Percentiles rank a stretch among this genome's conserved stretches.
Conservation (phyloP, 2,329 filamentous ascomycete species). For the Botrytis byssoidea region DNA sequence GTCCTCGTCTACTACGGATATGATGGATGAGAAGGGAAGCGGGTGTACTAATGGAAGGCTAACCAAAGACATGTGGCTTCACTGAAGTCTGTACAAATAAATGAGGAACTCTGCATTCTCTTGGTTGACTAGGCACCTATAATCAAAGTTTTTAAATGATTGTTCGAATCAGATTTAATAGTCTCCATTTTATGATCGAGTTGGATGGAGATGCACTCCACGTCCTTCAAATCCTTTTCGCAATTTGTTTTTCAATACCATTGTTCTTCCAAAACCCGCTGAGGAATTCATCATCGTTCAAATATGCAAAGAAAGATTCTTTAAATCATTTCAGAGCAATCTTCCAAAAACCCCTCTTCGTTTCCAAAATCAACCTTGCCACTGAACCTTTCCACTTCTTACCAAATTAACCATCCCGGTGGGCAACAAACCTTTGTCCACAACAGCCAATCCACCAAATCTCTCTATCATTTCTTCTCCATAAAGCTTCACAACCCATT, state of each 20-base stretch:
- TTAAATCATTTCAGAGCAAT: background rate
- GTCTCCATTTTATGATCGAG: background rate
- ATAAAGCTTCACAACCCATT: constrained; percentile 44
- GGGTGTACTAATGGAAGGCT: background rate
- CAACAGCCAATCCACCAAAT: constrained; percentile 44
- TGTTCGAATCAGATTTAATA: background rate
- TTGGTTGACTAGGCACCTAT: background rate
- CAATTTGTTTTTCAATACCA: background rate
- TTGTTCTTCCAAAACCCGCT: background rate
- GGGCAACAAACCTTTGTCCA: constrained; percentile 44
- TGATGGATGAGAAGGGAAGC: background rate
- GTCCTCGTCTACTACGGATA: background rate
- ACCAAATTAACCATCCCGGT: constrained; percentile 44
- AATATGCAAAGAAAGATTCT: background rate
- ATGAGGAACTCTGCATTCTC: background rate
- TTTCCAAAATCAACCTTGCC: constrained; percentile 37
- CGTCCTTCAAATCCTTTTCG: too few relatives aligned
- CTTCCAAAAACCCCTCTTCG: accelerated
- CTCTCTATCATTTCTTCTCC: constrained; percentile 42
- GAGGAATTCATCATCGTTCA: background rate
- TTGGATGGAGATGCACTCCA: too few relatives aligned
- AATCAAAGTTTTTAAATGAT: background rate
- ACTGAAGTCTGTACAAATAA: background rate
- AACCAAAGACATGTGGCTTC: background rate
- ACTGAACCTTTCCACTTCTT: constrained; percentile 41